phyloP scores from a whole-genome alignment of 768 basidiomycete genomes.

The Leucocoprinus leucothites region DNA sequence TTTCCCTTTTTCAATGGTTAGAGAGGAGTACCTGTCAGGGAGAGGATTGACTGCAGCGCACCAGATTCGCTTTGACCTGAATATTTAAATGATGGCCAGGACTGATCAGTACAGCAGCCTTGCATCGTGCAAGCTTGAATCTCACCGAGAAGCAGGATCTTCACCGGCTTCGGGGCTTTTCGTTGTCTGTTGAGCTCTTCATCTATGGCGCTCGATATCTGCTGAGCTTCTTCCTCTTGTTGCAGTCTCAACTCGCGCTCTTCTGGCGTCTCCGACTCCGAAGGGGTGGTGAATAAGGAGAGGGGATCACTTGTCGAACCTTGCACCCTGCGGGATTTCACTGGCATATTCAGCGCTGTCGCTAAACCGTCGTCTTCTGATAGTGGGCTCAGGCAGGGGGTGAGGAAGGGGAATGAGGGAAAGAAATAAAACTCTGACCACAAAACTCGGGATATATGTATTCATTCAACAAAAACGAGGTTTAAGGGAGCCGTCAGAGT shows the following conservation, averaged over 20 bases:
- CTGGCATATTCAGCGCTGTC: no score
- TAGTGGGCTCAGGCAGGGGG: no score
- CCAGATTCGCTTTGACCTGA: conserved; percentile 81
- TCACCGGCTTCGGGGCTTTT: conserved; percentile 33
- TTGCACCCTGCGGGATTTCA: no score
- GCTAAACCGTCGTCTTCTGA: no score
- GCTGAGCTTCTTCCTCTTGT: conserved; percentile 51
- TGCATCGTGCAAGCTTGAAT: no score
- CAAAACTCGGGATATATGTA: no score
- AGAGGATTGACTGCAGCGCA: conserved; percentile 29
- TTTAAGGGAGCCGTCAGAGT: no score
- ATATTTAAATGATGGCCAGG: background rate
- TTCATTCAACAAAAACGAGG: no score
- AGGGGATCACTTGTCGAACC: conserved; percentile 40
- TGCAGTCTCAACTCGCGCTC: conserved; percentile 42
- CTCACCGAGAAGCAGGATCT: background rate
- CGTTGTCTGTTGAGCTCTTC: conserved; percentile 57
- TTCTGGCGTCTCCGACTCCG: conserved; percentile 45
- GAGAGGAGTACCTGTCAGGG: background rate
- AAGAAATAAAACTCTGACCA: no score
- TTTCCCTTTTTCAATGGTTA: background rate
- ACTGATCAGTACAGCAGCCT: no score
- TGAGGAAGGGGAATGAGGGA: no score
- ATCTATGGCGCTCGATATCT: conserved; percentile 61
- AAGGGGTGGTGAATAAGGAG: conserved; percentile 48